phyloP scores from a whole-genome alignment of 306 rosid species.

The Quercus gilva region DNA sequence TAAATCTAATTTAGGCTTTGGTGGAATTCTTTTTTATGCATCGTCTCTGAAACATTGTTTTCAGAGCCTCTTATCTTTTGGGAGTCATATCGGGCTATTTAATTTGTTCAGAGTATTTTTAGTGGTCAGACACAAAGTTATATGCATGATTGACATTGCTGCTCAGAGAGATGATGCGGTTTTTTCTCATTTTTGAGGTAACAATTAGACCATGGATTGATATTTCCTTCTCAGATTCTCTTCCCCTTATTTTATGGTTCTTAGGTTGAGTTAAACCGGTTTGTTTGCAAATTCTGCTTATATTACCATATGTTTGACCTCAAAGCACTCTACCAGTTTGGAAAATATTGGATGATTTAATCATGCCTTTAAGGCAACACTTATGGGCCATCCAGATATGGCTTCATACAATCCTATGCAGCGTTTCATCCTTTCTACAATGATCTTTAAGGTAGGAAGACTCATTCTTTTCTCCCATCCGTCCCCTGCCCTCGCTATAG shows the following conservation, averaged over 20 bases:
- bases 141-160: slow-evolving; percentile 68
- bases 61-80: slow-evolving; percentile 39
- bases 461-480: background rate
- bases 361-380: slow-evolving; percentile 33
- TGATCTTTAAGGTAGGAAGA: slow-evolving; percentile 8
- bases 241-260: slow-evolving; percentile 24
- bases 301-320: slow-evolving; percentile 38
- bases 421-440: slow-evolving; percentile 11
- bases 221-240: slow-evolving; percentile 28
- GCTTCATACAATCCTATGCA: slow-evolving; percentile 7
- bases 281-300: slow-evolving; percentile 35
- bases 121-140: slow-evolving; percentile 56
- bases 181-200: slow-evolving; percentile 74
- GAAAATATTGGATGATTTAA: slow-evolving; percentile 39
- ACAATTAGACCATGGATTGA: slow-evolving; percentile 51
- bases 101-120: slow-evolving; percentile 29
- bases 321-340: slow-evolving; percentile 33
- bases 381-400: slow-evolving; percentile 6
- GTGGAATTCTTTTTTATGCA: slow-evolving; percentile 36
- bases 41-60: slow-evolving; percentile 43
- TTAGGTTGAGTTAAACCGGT: slow-evolving; percentile 41
- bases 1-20: slow-evolving; percentile 37
- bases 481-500: slow-evolving; percentile 14
- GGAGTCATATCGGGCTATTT: slow-evolving; percentile 39
- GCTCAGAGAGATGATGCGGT: slow-evolving; percentile 66